Percentiles rank a stretch among this genome's conserved stretches.
These are phyloP conservation scores for Abelmoschus esculentus DNA, from an alignment of 345 rosid genomes.

Conservation along the genomic window DNA sequence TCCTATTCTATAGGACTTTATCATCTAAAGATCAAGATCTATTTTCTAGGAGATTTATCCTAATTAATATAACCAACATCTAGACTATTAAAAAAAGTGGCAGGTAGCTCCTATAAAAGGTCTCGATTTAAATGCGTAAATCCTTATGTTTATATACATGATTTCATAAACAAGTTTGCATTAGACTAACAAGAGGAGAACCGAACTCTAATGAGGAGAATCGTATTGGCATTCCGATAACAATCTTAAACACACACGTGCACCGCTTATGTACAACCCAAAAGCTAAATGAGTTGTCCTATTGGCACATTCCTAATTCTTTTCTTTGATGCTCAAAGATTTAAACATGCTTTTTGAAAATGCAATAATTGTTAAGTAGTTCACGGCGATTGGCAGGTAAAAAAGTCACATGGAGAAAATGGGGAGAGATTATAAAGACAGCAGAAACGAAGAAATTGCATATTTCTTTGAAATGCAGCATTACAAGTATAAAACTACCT, in stretches of 20 bases:
- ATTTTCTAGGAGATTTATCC: no score
- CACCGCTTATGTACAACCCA: not conserved
- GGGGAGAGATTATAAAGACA: not conserved
- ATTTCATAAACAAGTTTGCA: not conserved
- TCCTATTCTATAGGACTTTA: no score
- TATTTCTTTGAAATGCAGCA: not conserved
- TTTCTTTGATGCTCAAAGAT: not conserved
- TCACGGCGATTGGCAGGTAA: not conserved
- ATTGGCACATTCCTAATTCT: not conserved
- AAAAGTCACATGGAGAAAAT: not conserved
- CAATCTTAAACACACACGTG: not conserved
- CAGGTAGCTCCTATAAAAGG: not conserved
- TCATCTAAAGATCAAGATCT: no score
- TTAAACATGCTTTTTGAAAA: not conserved
- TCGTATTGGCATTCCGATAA: not conserved
- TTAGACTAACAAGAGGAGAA: not conserved
- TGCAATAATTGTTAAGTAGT: not conserved
- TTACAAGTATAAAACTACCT: slow-evolving; percentile 16
- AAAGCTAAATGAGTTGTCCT: not conserved
- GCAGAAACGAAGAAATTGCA: not conserved
- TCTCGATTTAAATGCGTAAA: not conserved
- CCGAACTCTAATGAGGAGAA: not conserved
- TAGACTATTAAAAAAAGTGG: no score
- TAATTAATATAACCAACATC: no score
- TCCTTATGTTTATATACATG: not conserved